phyloP scores from a whole-genome alignment of 768 basidiomycete species.

The Leccinum incarnatum region DNA sequence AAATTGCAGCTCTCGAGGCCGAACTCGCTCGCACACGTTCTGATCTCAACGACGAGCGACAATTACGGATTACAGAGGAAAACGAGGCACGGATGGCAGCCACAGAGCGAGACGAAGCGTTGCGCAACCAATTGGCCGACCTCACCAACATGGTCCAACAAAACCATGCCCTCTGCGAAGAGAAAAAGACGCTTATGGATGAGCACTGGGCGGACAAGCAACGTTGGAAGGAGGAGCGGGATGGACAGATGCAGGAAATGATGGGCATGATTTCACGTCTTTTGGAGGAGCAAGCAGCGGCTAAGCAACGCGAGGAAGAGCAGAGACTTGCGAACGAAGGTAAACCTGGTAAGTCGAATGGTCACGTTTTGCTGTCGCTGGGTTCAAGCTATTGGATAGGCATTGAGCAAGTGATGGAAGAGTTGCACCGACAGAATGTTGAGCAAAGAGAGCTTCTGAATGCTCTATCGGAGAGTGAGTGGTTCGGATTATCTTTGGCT shows the following conservation, averaged over 20 bases:
- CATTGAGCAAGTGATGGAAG: slow-evolving; percentile 58
- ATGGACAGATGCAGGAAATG: slow-evolving; percentile 53
- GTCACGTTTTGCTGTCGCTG: not conserved
- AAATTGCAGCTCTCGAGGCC: too few species aligned
- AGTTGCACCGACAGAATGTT: slow-evolving; percentile 54
- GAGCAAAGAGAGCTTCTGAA: slow-evolving; percentile 58
- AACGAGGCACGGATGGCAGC: too few species aligned
- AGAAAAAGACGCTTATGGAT: slow-evolving; percentile 60
- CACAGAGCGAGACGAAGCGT: slow-evolving; percentile 50
- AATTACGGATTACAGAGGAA: too few species aligned
- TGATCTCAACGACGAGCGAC: too few species aligned
- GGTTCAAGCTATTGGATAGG: slow-evolving; percentile 36
- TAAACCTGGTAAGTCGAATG: slow-evolving; percentile 51
- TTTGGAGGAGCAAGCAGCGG: slow-evolving; percentile 51
- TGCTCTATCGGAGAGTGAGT: slow-evolving; percentile 55
- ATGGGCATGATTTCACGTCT: slow-evolving; percentile 61
- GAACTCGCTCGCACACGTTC: too few species aligned
- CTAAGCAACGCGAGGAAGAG: slow-evolving; percentile 51
- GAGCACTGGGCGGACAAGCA: slow-evolving; percentile 57
- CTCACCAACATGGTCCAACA: slow-evolving; percentile 73
- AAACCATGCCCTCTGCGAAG: slow-evolving; percentile 55
- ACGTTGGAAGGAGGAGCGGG: slow-evolving; percentile 55
- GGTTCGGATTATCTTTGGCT: not conserved
- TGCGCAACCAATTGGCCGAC: slow-evolving; percentile 62
- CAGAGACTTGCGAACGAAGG: slow-evolving; percentile 49